Base-by-base conservation (phyloP, 495 filamentous ascomycete genomes). In the Annulohypoxylon nitens region DNA sequence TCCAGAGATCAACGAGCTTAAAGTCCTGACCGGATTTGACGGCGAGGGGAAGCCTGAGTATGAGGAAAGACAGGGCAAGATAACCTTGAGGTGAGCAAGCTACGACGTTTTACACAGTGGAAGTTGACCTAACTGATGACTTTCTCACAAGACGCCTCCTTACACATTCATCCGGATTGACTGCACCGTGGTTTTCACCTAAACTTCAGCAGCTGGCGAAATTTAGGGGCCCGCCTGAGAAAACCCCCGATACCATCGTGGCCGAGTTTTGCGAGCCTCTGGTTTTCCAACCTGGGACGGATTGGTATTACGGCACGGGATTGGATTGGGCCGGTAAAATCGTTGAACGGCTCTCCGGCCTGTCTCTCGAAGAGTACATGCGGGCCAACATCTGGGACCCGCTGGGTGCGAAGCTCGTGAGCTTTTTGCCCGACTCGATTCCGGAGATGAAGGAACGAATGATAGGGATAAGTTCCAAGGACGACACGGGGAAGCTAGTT, bases 261-360 rank as follows among this genome's bases (percentile, higher is more conserved):
- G 79, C 81, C 18, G 69, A 75, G 6, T 85, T 78, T 57, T 67
- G 57, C n/a, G 74, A 69, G 25, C 82, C 81, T 5, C 71, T 84
- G 0, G 16, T 78, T 4, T 81, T 78, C 45, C 76, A 81, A 47
- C 81, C 81, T 4, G 81, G 81, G 8, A 62, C 67, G 3, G 62
- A 67, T 0, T 83, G 79, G 80, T 47, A 30, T 0, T 83, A 82
- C 48, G 77, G 81, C 11, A 41, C 51, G 10, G 72, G 76, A 0
- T 37, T 76, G 1, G 81, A 81, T 69, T 82, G 75, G 78, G 77
- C 69, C 0, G 82, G 81, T 0, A 47, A 70, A 25, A 36, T 83
- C 4, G 55, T 83, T 14, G 79, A 81, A 43, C 60, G 55, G 2
- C 2, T 81, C 2, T 66, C 75, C 0, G 78, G 78, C 5, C 5